Conservation (phyloP, 768 basidiomycete species). For the Brasilioporus rufonigricans region DNA sequence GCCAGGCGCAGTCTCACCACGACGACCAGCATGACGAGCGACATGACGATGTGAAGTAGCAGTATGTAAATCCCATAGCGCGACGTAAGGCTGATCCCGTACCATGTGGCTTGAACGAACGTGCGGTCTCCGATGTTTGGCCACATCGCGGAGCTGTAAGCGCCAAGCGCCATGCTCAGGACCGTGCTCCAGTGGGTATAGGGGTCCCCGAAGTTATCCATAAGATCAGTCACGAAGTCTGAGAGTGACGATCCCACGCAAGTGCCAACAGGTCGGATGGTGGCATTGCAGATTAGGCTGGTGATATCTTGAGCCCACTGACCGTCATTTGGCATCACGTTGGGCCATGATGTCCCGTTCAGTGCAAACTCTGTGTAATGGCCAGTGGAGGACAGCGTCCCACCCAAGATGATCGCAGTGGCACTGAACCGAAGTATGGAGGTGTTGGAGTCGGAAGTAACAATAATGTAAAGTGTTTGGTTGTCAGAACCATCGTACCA, state of each 20-base stretch:
- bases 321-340: background rate
- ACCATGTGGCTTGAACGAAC: background rate
- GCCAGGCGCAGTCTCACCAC: conserved; percentile 2
- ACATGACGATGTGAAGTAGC: conserved; percentile 7
- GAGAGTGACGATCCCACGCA: background rate
- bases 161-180: conserved; percentile 6
- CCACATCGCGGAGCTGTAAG: conserved; percentile 1
- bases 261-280: background rate
- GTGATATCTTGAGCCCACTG: conserved; percentile 20
- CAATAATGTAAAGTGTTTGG: conserved; percentile 10
- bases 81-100: background rate
- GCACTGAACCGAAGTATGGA: conserved; percentile 12
- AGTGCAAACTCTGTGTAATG: conserved; percentile 9
- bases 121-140: accelerated
- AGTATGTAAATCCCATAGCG: conserved; percentile 4
- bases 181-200: conserved; percentile 6
- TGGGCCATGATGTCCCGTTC: conserved; percentile 14
- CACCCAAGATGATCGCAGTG: conserved; percentile 4
- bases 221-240: conserved; percentile 1
- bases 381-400: conserved; percentile 6
- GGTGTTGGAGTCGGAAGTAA: background rate
- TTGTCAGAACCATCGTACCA: conserved; percentile 7
- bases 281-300: conserved; percentile 11
- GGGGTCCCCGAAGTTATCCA: background rate
- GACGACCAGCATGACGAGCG: conserved; percentile 7